Evolutionary conservation across 1,139 yeast genomes (phyloP).

Genomic region (Lodderomyces oxycetoniae): DNA sequence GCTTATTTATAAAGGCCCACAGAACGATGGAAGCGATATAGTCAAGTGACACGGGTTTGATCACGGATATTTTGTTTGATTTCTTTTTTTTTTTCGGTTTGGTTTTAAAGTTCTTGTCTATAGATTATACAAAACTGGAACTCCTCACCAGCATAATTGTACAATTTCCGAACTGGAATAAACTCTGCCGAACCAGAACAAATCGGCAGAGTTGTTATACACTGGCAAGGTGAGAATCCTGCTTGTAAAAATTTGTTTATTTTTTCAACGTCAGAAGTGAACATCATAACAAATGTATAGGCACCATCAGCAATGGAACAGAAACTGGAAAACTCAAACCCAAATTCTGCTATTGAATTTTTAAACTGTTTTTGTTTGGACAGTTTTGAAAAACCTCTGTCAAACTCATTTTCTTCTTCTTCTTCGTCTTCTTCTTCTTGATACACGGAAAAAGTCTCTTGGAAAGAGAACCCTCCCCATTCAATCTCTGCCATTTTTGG

Average conservation of each 20-base stretch:
- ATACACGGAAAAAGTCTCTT: constrained; percentile 30
- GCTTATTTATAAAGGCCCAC: constrained; percentile 37
- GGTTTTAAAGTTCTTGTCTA: constrained; percentile 15
- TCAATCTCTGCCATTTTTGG: constrained; percentile 74
- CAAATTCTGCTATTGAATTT: too few relatives aligned
- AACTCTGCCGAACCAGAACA: constrained; percentile 16
- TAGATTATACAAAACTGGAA: constrained; percentile 22
- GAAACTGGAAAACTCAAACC: constrained; percentile 12
- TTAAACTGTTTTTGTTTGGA: too few relatives aligned
- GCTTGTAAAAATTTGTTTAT: constrained; percentile 8
- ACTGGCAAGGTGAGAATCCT: neutral
- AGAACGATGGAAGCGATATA: constrained; percentile 17
- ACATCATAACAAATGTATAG: constrained; percentile 12
- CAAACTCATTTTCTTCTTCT: constrained; percentile 1
- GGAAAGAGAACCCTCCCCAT: constrained; percentile 65
- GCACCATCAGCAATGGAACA: constrained; percentile 13
- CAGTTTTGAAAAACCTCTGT: too few relatives aligned
- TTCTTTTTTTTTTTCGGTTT: constrained; percentile 7
- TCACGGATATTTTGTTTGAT: neutral
- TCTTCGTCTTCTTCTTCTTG: constrained; percentile 37
- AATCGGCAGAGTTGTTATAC: constrained; percentile 2
- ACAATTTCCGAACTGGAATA: constrained; percentile 25
- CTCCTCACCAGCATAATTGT: constrained; percentile 17
- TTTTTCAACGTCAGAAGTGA: constrained; percentile 16
- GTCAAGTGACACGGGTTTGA: constrained; percentile 9